Percentiles rank a stretch among this genome's conserved stretches.
Evolutionary conservation across 169 alveolate species (phyloP).

Genomic region (Eimeria sp.): DNA sequence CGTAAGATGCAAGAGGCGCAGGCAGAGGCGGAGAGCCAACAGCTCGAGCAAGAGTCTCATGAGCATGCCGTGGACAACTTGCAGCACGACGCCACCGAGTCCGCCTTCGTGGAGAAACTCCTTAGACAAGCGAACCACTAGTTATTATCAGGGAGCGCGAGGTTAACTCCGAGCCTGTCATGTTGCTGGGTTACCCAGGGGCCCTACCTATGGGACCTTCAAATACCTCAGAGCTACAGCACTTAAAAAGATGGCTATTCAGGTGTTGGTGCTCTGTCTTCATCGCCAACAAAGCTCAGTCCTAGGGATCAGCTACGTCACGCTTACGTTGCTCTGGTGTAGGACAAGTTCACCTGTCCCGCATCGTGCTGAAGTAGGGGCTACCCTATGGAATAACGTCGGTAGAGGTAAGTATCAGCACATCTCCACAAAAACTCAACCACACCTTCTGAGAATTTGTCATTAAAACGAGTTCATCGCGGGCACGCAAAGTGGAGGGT

Average conservation of each 20-base stretch:
- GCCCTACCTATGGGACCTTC: background rate
- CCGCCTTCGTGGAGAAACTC: slow-evolving; percentile 46
- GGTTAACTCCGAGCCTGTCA: background rate
- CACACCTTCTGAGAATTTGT: background rate
- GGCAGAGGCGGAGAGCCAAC: slow-evolving; percentile 55
- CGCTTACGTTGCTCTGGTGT: background rate
- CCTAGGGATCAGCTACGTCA: background rate
- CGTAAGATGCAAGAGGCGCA: slow-evolving; percentile 68
- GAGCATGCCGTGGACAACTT: slow-evolving; percentile 44
- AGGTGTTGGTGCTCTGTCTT: background rate
- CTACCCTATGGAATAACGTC: background rate
- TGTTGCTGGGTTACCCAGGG: background rate
- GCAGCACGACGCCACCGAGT: slow-evolving; percentile 34
- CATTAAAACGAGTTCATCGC: background rate
- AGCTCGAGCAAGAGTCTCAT: slow-evolving; percentile 11
- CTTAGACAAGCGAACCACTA: slow-evolving; percentile 19
- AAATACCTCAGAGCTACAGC: background rate
- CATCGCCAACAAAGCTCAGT: background rate
- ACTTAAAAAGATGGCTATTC: background rate
- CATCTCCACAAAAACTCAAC: background rate
- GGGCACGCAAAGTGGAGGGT: background rate
- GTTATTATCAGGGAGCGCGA: background rate
- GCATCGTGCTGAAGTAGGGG: background rate
- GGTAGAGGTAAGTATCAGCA: background rate
- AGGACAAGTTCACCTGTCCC: background rate